These are phyloP conservation scores for Pichia sp. DNA, from an alignment of 1,139 yeast genomes.

Conservation along the genomic window DNA sequence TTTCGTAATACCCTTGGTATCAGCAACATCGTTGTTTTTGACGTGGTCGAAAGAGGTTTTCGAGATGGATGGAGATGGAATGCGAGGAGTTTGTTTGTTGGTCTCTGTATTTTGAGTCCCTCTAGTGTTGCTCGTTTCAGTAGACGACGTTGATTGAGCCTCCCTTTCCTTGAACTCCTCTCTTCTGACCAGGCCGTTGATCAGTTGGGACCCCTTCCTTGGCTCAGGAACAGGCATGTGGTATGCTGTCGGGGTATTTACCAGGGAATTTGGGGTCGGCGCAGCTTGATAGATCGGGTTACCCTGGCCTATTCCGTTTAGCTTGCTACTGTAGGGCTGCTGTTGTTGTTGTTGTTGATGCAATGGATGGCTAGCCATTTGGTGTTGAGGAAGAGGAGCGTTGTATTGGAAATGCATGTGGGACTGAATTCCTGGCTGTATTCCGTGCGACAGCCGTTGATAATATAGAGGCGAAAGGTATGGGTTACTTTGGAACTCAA, in stretches of 20 bases:
- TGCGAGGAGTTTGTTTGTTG: neutral
- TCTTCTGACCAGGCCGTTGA: neutral
- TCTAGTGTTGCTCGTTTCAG: neutral
- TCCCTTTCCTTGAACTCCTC: neutral
- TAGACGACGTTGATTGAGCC: neutral
- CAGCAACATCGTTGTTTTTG: too few relatives aligned
- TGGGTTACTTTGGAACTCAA: constrained; percentile 10
- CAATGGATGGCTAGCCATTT: neutral
- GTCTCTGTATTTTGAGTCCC: neutral
- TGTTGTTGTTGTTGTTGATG: constrained; percentile 6
- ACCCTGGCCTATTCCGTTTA: neutral
- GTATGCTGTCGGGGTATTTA: neutral
- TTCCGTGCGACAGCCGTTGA: constrained; percentile 4
- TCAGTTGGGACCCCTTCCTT: neutral
- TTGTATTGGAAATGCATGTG: neutral
- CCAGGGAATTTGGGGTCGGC: neutral
- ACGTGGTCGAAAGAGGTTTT: too few relatives aligned
- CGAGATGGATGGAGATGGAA: neutral
- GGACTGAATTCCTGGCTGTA: neutral
- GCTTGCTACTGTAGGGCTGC: neutral
- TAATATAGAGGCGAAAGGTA: constrained; percentile 12
- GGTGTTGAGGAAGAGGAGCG: neutral
- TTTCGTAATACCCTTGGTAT: neutral
- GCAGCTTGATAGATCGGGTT: neutral
- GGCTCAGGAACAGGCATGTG: neutral